A percentile compares a stretch with the other conserved stretches of the same genome.
phyloP scores from a whole-genome alignment of 768 basidiomycete genomes.

The Auricularia cornea region DNA sequence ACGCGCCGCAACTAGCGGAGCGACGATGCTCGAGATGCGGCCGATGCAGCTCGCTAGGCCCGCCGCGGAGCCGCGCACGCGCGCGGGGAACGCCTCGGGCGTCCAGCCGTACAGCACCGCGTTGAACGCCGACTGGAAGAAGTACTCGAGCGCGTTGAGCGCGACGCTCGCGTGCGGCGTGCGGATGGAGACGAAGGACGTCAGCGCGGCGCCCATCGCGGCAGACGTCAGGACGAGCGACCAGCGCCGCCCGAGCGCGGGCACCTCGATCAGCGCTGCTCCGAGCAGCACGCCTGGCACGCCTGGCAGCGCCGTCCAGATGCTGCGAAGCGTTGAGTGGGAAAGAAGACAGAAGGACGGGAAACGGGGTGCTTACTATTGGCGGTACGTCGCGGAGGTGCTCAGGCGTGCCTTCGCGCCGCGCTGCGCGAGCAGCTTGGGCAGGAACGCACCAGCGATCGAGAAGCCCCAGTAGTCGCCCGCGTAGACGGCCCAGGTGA shows the following conservation, averaged over 20 bases:
- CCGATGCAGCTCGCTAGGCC: background rate
- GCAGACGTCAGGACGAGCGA: slow-evolving; percentile 25
- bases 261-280: slow-evolving; percentile 44
- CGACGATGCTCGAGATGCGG: background rate
- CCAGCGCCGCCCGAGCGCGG: slow-evolving; percentile 43
- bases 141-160: background rate
- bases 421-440: background rate
- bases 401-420: background rate
- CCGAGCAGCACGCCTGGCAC: slow-evolving; percentile 50
- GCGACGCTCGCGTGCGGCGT: background rate
- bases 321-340: slow-evolving; percentile 45
- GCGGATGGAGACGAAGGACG: background rate
- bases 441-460: slow-evolving; percentile 11
- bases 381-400: background rate
- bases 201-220: background rate
- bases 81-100: background rate
- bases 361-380: background rate
- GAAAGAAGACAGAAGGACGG: slow-evolving; percentile 35
- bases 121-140: background rate
- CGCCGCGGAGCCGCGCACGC: background rate
- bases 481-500: background rate
- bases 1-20: background rate
- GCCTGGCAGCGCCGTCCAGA: slow-evolving; percentile 22
- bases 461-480: slow-evolving; percentile 40
- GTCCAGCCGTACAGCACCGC: slow-evolving; percentile 1